Evolutionary conservation across 2,329 filamentous ascomycete genomes (phyloP).

Genomic region (Pseudomassariella vexata): DNA sequence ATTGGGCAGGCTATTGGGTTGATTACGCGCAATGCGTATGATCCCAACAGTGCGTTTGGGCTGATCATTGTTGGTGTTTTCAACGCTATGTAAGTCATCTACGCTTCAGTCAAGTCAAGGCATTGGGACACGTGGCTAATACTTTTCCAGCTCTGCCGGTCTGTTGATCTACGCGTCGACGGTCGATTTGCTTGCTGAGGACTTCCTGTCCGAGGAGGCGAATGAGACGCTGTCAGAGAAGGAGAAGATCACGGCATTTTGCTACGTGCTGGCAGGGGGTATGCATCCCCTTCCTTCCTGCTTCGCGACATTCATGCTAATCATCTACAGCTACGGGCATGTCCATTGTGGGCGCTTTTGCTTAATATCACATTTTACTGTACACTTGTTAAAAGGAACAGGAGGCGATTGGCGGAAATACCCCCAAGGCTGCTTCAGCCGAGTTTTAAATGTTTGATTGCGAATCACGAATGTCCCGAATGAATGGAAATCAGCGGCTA

Average conservation of each 20-base stretch:
- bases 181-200: constrained; percentile 58
- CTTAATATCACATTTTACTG: too few relatives aligned
- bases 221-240: constrained; percentile 42
- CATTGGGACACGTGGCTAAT: constrained; percentile 5
- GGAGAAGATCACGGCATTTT: constrained; percentile 48
- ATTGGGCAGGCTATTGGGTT: constrained; percentile 62
- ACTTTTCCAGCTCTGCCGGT: constrained; percentile 45
- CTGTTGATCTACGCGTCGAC: constrained; percentile 57
- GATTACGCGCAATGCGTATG: constrained; percentile 49
- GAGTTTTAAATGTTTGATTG: too few relatives aligned
- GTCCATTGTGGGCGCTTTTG: constrained; percentile 41
- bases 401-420: too few relatives aligned
- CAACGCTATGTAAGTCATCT: constrained; percentile 51
- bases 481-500: too few relatives aligned
- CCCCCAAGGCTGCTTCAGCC: too few relatives aligned
- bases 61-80: constrained; percentile 60
- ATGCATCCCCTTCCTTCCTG: constrained; percentile 15
- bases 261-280: constrained; percentile 44
- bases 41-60: constrained; percentile 58
- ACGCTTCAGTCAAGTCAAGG: too few relatives aligned
- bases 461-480: too few relatives aligned
- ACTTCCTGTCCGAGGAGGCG: constrained; percentile 57
- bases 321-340: constrained; percentile 32
- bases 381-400: too few relatives aligned
- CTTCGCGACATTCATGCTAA: constrained; percentile 15